Evolutionary conservation across 257 asterid species (phyloP).

Genomic region (Dorcoceras hygrometricum): DNA sequence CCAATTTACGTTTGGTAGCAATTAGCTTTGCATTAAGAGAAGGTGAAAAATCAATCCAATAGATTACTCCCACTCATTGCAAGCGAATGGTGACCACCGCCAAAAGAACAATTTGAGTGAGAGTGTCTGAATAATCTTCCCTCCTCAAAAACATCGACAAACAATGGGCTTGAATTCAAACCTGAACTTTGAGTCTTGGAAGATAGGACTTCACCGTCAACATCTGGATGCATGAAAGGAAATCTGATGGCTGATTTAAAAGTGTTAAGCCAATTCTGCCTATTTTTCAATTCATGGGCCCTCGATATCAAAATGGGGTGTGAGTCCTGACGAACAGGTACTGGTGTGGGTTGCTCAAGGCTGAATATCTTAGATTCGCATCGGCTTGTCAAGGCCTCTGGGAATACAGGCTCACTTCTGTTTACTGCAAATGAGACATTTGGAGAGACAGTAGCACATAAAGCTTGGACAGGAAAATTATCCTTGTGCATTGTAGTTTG

Average conservation of each 20-base stretch:
- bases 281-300: conserved; percentile 27
- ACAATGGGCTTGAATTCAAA: conserved; percentile 28
- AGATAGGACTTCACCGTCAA: conserved; percentile 32
- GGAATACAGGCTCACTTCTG: conserved; percentile 22
- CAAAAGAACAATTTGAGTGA: conserved; percentile 28
- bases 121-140: conserved; percentile 25
- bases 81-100: conserved; percentile 27
- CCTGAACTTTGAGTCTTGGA: conserved; percentile 40
- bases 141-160: conserved; percentile 31
- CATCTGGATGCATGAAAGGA: conserved; percentile 49
- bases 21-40: conserved; percentile 27
- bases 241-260: conserved; percentile 37
- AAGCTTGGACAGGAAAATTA: conserved; percentile 28
- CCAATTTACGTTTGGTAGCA: conserved; percentile 27
- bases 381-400: conserved; percentile 34
- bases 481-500: conserved; percentile 30
- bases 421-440: conserved; percentile 26
- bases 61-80: conserved; percentile 27
- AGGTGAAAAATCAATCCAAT: conserved; percentile 26
- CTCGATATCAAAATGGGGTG: conserved; percentile 26
- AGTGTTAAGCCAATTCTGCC: conserved; percentile 28
- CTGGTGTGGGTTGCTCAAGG: conserved; percentile 28
- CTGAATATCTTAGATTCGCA: conserved; percentile 24
- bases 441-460: conserved; percentile 26
- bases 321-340: conserved; percentile 28